phyloP scores from a whole-genome alignment of 768 basidiomycete genomes.

The Hypholoma sublateritium region DNA sequence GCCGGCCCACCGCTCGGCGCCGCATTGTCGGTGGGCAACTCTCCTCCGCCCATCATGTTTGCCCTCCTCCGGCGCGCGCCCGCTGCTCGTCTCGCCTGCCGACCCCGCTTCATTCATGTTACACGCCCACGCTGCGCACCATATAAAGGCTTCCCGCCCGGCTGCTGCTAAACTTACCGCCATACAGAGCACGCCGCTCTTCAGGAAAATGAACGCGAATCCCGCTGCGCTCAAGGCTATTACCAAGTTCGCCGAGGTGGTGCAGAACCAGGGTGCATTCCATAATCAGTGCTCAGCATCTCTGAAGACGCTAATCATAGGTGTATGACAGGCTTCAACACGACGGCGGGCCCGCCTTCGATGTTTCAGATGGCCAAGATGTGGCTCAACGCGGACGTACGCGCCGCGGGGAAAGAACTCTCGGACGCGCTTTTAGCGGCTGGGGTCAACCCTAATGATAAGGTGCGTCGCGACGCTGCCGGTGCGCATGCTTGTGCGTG shows the following conservation, averaged over 20 bases:
- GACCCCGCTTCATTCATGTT: neutral
- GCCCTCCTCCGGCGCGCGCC: neutral
- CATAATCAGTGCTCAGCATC: no score
- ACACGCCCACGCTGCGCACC: neutral
- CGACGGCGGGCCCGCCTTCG: slow-evolving; percentile 44
- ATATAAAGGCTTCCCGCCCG: neutral
- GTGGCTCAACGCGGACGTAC: slow-evolving; percentile 51
- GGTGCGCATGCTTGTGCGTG: neutral
- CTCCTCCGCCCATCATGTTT: slow-evolving; percentile 3
- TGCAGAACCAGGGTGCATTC: slow-evolving; percentile 46
- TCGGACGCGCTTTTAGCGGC: slow-evolving; percentile 54
- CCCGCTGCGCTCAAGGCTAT: slow-evolving; percentile 53
- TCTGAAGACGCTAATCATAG: neutral
- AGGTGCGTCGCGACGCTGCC: slow-evolving; percentile 35
- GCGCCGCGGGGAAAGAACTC: slow-evolving; percentile 43
- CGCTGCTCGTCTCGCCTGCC: neutral
- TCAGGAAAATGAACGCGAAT: slow-evolving; percentile 46
- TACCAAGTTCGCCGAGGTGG: slow-evolving; percentile 38
- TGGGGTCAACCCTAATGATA: slow-evolving; percentile 56
- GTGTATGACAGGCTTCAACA: slow-evolving; percentile 44
- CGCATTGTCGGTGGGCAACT: no score
- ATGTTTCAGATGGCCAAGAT: slow-evolving; percentile 55
- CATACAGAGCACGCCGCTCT: slow-evolving; percentile 40
- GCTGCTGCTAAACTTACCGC: slow-evolving; percentile 24
- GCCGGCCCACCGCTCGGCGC: no score